Percentiles rank a stretch among this genome's conserved stretches.
These are phyloP conservation scores for Quercus glauca DNA, from an alignment of 306 rosid species.

Conservation along the genomic window DNA sequence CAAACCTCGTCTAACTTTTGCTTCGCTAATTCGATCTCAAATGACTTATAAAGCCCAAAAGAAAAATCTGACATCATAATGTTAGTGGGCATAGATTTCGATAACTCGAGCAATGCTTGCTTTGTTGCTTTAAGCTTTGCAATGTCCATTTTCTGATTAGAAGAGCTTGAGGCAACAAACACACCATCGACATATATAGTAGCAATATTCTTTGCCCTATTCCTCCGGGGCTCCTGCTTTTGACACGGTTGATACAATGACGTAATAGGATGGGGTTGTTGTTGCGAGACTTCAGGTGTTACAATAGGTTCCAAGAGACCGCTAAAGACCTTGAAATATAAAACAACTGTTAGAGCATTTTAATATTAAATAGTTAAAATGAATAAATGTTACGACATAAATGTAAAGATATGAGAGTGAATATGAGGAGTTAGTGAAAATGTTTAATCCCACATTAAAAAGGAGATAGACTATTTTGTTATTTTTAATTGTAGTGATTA, in stretches of 20 bases:
- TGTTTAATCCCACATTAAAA: too few species aligned
- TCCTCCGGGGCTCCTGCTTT: slow-evolving; percentile 61
- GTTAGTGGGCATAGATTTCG: not conserved
- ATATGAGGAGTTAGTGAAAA: too few species aligned
- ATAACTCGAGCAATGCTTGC: slow-evolving; percentile 47
- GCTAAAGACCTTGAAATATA: slow-evolving; percentile 21
- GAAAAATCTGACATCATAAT: too few species aligned
- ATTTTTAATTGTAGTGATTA: too few species aligned
- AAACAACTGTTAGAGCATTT: too few species aligned
- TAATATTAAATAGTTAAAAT: too few species aligned
- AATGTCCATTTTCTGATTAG: slow-evolving; percentile 49
- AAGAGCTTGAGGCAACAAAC: slow-evolving; percentile 51
- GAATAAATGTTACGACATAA: too few species aligned
- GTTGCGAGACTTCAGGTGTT: slow-evolving; percentile 36
- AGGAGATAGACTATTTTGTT: too few species aligned
- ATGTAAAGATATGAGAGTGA: too few species aligned
- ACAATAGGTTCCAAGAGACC: slow-evolving; percentile 66
- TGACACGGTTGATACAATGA: slow-evolving; percentile 58
- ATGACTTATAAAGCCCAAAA: not conserved
- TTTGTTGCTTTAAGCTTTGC: slow-evolving; percentile 73
- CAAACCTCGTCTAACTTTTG: slow-evolving; percentile 52
- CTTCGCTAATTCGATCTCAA: slow-evolving; percentile 55
- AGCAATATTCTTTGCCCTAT: slow-evolving; percentile 30
- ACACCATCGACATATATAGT: slow-evolving; percentile 57
- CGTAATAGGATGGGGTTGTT: slow-evolving; percentile 65